These are phyloP conservation scores for Dictyostelium firmibasis DNA, from an alignment of 78 protist genomes.

Conservation along the genomic window DNA sequence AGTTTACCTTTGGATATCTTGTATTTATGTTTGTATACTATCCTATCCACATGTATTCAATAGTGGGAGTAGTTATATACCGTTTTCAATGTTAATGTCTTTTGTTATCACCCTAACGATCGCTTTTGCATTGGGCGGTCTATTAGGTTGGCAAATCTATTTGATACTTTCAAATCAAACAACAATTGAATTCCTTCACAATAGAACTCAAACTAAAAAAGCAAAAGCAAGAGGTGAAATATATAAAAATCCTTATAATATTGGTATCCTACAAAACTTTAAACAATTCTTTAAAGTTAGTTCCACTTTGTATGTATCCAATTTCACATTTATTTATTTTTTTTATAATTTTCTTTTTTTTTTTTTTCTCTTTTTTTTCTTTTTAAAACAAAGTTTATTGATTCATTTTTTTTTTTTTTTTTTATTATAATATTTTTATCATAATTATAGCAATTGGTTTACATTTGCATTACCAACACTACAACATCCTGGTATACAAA, in stretches of 20 bases:
- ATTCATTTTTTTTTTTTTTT: no score
- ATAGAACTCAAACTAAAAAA: slow-evolving; percentile 35
- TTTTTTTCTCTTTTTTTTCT: not conserved
- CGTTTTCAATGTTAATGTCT: slow-evolving; percentile 36
- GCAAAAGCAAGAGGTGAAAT: slow-evolving; percentile 47
- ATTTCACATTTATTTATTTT: no score
- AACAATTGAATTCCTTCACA: slow-evolving; percentile 77
- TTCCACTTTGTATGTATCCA: not conserved
- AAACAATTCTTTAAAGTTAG: slow-evolving; percentile 59
- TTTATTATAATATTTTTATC: not conserved
- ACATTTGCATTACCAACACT: not conserved
- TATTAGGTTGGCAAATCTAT: slow-evolving; percentile 80
- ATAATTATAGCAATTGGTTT: not conserved
- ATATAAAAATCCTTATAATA: slow-evolving; percentile 56
- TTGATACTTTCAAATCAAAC: slow-evolving; percentile 71
- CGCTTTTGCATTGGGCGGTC: slow-evolving; percentile 35
- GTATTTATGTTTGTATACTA: slow-evolving; percentile 54
- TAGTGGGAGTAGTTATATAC: not conserved
- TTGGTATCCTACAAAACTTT: slow-evolving; percentile 34
- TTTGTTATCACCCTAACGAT: slow-evolving; percentile 64
- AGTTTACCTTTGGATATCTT: slow-evolving; percentile 71
- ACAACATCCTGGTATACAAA: not conserved
- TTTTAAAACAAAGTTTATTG: not conserved
- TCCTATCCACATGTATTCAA: slow-evolving; percentile 33
- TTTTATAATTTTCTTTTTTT: no score